A percentile compares a stretch with the other conserved stretches of the same genome.
Conservation (phyloP, 129 eudicot genomes). For the Helianthus tuberosus region DNA sequence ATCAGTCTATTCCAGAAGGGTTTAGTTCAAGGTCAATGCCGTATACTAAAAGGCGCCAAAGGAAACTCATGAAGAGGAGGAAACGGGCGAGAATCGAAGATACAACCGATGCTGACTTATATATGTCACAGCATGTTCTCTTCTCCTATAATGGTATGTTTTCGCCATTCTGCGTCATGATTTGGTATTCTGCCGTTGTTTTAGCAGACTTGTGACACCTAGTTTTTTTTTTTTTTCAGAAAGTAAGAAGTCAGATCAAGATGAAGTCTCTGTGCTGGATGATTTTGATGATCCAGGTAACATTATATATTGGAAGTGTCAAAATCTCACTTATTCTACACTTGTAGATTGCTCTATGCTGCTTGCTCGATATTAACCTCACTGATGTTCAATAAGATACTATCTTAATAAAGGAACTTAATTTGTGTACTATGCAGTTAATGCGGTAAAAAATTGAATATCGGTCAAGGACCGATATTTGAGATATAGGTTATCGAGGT, state of each 20-base stretch:
- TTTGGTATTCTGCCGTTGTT: background rate
- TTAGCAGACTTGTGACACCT: slow-evolving; percentile 1
- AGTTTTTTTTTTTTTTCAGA: slow-evolving; percentile 50
- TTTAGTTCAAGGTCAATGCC: slow-evolving; percentile 70
- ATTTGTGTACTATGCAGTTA: background rate
- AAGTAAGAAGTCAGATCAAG: slow-evolving; percentile 64
- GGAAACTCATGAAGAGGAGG: slow-evolving; percentile 79
- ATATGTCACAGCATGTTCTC: slow-evolving; percentile 74
- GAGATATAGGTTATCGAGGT: too few relatives aligned
- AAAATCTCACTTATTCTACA: slow-evolving; percentile 8
- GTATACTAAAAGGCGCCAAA: slow-evolving; percentile 41
- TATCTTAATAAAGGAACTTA: background rate
- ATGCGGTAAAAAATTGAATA: too few relatives aligned
- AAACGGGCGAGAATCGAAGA: slow-evolving; percentile 75
- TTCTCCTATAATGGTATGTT: slow-evolving; percentile 69
- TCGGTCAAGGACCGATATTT: too few relatives aligned
- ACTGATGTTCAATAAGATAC: slow-evolving; percentile 10
- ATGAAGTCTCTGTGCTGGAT: slow-evolving; percentile 56
- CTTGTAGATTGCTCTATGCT: slow-evolving; percentile 13
- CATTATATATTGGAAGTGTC: background rate
- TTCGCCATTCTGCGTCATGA: slow-evolving; percentile 17
- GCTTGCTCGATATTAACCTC: slow-evolving; percentile 2
- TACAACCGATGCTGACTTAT: slow-evolving; percentile 55
- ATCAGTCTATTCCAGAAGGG: slow-evolving; percentile 53
- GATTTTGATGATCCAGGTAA: slow-evolving; percentile 71